phyloP scores from a whole-genome alignment of 306 rosid genomes.

The Amphicarpaea edgeworthii region DNA sequence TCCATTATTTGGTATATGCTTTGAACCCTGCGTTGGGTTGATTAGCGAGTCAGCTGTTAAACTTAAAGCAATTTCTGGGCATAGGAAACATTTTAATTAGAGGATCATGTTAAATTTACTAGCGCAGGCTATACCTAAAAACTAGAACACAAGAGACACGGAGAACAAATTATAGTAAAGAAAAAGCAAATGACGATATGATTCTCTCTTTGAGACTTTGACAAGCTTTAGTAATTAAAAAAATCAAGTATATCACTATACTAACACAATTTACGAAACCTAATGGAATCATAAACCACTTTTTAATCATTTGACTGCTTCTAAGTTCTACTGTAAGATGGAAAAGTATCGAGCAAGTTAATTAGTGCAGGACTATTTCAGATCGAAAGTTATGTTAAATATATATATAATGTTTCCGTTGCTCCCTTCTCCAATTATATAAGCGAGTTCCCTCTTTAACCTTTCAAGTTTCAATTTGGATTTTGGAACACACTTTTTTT shows the following conservation, averaged over 20 bases:
- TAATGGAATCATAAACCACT: not conserved
- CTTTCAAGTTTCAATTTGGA: not conserved
- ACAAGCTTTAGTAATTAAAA: constrained; percentile 32
- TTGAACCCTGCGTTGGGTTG: constrained; percentile 36
- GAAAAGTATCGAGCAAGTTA: constrained; percentile 22
- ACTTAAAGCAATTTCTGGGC: not conserved
- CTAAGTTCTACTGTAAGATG: constrained; percentile 4
- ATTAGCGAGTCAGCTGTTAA: constrained; percentile 31
- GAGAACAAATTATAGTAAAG: not conserved
- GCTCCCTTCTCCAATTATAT: not conserved
- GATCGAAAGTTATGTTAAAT: not conserved
- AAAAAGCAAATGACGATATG: constrained; percentile 20
- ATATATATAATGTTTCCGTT: constrained; percentile 1
- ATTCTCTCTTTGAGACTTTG: constrained; percentile 34
- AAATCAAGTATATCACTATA: constrained; percentile 3
- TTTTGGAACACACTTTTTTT: not conserved
- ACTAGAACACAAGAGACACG: not conserved
- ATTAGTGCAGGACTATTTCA: not conserved
- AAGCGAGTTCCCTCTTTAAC: constrained; percentile 4
- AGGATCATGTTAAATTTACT: not conserved
- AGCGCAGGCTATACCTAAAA: not conserved
- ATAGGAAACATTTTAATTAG: not conserved
- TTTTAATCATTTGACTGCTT: constrained; percentile 43
- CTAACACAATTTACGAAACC: constrained; percentile 10
- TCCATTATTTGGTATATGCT: constrained; percentile 16